Evolutionary conservation across 192 early-diverging fungal genomes (phyloP).

Genomic region (Entophlyctis luteolus): DNA sequence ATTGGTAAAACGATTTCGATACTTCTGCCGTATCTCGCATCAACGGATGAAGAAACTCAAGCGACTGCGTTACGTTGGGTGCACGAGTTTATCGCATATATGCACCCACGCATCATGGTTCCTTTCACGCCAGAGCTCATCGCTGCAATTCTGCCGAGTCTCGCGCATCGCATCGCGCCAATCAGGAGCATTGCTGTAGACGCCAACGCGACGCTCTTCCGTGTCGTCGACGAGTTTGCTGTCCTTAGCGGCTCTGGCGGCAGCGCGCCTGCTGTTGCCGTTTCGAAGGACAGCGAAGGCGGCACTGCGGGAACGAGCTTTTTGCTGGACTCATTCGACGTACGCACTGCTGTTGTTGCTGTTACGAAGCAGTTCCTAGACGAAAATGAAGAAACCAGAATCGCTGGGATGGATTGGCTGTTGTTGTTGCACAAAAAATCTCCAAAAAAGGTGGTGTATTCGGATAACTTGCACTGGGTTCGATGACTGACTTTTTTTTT

Average conservation of each 20-base stretch:
- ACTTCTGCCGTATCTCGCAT: constrained; percentile 71
- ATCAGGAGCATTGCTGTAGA: constrained; percentile 76
- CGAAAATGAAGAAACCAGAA: constrained; percentile 87
- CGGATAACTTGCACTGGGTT: not conserved
- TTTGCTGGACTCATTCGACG: constrained; percentile 72
- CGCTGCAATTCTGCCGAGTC: constrained; percentile 76
- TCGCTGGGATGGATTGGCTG: constrained; percentile 92
- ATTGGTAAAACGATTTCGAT: constrained; percentile 83
- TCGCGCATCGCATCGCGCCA: constrained; percentile 66
- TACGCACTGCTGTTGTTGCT: constrained; percentile 72
- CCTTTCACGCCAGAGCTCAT: constrained; percentile 77
- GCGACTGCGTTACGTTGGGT: constrained; percentile 89
- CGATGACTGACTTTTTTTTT: not conserved
- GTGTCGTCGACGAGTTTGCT: constrained; percentile 63
- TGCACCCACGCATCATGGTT: constrained; percentile 72
- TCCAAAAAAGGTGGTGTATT: constrained; percentile 59
- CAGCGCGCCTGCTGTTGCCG: not conserved
- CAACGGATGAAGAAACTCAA: constrained; percentile 80
- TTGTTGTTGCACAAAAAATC: constrained; percentile 94
- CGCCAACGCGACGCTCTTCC: constrained; percentile 75
- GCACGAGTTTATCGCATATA: constrained; percentile 79
- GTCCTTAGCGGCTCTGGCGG: not conserved
- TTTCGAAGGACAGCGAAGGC: not conserved
- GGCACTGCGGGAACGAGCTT: not conserved
- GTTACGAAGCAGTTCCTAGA: constrained; percentile 76